Conservation (phyloP, 768 basidiomycete genomes). For the Kwoniella mangroviensis region DNA sequence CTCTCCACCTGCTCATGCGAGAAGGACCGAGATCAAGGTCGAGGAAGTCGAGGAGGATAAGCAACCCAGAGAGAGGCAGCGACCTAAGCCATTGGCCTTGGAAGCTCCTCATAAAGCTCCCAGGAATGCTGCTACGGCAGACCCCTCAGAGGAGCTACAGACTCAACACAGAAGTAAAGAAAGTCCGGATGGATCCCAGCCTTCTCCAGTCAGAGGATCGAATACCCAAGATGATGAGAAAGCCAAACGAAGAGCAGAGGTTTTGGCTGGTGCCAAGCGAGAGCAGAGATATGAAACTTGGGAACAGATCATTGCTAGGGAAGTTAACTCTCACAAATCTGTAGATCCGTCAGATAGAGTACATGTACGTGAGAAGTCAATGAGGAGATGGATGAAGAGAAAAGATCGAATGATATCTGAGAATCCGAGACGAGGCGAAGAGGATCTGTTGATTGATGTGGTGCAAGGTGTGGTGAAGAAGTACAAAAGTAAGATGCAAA, state of each 20-base stretch:
- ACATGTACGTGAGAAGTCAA: not conserved
- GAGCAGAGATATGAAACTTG: not conserved
- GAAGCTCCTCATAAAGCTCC: not conserved
- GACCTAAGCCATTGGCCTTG: not conserved
- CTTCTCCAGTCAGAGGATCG: not conserved
- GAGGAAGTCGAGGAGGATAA: not conserved
- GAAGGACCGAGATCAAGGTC: not conserved
- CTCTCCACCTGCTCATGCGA: not conserved
- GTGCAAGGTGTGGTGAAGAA: not conserved
- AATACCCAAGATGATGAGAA: not conserved
- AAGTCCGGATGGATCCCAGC: too few species aligned
- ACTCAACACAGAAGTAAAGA: too few species aligned
- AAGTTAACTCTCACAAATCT: not conserved
- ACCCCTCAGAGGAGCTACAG: too few species aligned
- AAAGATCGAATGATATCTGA: not conserved
- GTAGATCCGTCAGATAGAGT: not conserved
- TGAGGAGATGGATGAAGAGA: slow-evolving; percentile 7
- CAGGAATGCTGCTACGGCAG: too few species aligned
- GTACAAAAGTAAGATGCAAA: not conserved
- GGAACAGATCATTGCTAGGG: not conserved
- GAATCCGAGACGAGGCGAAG: not conserved
- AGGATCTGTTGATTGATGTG: slow-evolving; percentile 1
- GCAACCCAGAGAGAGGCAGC: not conserved
- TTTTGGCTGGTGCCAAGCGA: not conserved
- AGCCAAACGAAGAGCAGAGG: not conserved